Evolutionary conservation across 768 basidiomycete species (phyloP).

Genomic region (Boletus rubropictus): DNA sequence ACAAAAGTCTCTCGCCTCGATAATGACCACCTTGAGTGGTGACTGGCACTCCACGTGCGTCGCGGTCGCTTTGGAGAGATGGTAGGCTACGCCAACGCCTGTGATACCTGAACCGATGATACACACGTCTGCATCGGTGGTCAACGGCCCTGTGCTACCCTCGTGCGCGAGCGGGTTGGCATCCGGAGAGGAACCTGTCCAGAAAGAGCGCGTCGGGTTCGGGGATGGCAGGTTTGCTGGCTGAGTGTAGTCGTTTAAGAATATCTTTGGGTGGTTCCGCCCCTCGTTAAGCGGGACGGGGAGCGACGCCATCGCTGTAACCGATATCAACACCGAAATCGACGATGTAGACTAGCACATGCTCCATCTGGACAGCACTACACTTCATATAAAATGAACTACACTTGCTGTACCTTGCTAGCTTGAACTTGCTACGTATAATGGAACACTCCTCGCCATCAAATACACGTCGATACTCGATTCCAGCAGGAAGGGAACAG

Average conservation of each 20-base stretch:
- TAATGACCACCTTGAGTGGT: conserved; percentile 49
- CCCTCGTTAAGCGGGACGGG: neutral
- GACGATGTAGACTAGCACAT: too few relatives aligned
- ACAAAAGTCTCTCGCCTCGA: conserved; percentile 89
- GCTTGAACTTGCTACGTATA: too few relatives aligned
- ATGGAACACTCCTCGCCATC: too few relatives aligned
- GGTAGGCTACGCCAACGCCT: conserved; percentile 69
- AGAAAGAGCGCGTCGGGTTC: conserved; percentile 69
- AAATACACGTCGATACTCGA: too few relatives aligned
- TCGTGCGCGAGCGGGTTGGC: conserved; percentile 63
- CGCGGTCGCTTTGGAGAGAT: conserved; percentile 42
- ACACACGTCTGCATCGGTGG: conserved; percentile 59
- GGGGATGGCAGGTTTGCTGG: conserved; percentile 43
- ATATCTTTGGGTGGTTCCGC: conserved; percentile 1
- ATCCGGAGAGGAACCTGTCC: conserved; percentile 50
- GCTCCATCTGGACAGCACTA: too few relatives aligned
- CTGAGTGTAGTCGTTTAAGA: conserved; percentile 1
- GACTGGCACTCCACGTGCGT: conserved; percentile 1
- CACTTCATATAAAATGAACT: too few relatives aligned
- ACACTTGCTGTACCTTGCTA: too few relatives aligned
- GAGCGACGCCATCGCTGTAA: conserved; percentile 7
- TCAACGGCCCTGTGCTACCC: conserved; percentile 60
- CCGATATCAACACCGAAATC: neutral
- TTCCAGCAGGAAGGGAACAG: neutral
- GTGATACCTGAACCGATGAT: conserved; percentile 81